Evolutionary conservation across 768 basidiomycete species (phyloP), one percentile per base, ranked within the genome.

Genomic region (Leucocoprinus sp.): DNA sequence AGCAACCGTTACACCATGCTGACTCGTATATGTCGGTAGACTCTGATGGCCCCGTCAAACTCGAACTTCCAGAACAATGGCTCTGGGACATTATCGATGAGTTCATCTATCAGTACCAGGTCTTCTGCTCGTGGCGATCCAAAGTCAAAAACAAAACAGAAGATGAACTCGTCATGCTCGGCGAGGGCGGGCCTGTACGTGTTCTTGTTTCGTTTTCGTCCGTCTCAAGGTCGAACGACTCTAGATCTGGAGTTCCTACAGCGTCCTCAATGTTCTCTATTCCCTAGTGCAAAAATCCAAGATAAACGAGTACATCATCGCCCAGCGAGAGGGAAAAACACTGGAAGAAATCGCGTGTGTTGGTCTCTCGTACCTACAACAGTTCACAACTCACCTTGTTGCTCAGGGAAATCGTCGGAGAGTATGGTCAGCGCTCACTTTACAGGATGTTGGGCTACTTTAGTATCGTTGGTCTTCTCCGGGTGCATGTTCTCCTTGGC

Each of bases 31-130:
- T 37, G 22, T 6, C 54, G 31, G n/a, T 31, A 92, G 92, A 98
- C 64, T 93, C 92, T 8, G 92, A 96, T 49, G 89, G 86, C 0
- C 95, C 95, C 2, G 92, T 97, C 0, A 64, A 82, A n/a, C 80
- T 98, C 40, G 83, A 93, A 50, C 80, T 99, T 18, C 95, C 95
- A 0, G 90, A 93, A 49, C 93, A 96, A 61, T 99, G 95, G 95
- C 66, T 99, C 6, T 98, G 93, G 91, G 92, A 95, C 57, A 93
- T 93, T 62, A 83, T 95, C 58, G 91, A 95, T 67, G 92, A 93
- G 56, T 93, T 93, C 61, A 95, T 97, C 55, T 99, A 96, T 66
- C 95, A 99, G 61, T 99, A 93, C 70, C 93, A 95, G 60, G 86
- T 87, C 1, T 98, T 96, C 67, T 89, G 90, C 53, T 80, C 88